A percentile compares a stretch with the other conserved stretches of the same genome.
phyloP scores from a whole-genome alignment of 805 yeast species.

The Barnettozyma botsteinii region DNA sequence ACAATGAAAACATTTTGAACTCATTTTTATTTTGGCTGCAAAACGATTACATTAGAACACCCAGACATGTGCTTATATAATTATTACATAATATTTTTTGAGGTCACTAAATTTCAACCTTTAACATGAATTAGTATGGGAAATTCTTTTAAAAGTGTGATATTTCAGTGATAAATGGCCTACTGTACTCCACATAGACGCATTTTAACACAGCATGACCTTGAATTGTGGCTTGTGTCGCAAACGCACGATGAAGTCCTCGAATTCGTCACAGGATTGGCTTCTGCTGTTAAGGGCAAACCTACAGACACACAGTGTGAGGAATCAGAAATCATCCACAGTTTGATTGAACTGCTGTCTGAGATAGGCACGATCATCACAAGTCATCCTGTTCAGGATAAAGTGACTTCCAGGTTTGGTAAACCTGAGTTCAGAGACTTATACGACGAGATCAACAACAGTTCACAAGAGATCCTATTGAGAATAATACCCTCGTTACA shows the following conservation, averaged over 20 bases:
- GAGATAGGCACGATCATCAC: conserved; percentile 41
- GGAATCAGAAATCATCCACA: conserved; percentile 29
- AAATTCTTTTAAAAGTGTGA: no score
- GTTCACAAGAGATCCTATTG: conserved; percentile 19
- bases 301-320: conserved; percentile 45
- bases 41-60: background rate
- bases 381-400: conserved; percentile 65
- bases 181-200: conserved; percentile 39
- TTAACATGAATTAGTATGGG: no score
- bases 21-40: background rate
- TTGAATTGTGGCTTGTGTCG: conserved; percentile 53
- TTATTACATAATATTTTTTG: no score
- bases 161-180: no score
- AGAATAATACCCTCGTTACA: conserved; percentile 9
- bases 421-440: conserved; percentile 83
- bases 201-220: conserved; percentile 51
- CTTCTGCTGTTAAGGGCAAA: conserved; percentile 57
- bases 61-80: background rate
- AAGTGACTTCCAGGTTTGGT: conserved; percentile 74
- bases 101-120: no score
- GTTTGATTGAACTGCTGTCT: conserved; percentile 38
- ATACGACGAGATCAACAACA: conserved; percentile 53
- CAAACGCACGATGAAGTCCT: conserved; percentile 45
- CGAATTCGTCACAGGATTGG: conserved; percentile 50
- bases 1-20: background rate